Evolutionary conservation across 2,329 filamentous ascomycete species (phyloP), one percentile per base, ranked within the genome.

Genomic region (Atkinsonella hypoxylon): DNA sequence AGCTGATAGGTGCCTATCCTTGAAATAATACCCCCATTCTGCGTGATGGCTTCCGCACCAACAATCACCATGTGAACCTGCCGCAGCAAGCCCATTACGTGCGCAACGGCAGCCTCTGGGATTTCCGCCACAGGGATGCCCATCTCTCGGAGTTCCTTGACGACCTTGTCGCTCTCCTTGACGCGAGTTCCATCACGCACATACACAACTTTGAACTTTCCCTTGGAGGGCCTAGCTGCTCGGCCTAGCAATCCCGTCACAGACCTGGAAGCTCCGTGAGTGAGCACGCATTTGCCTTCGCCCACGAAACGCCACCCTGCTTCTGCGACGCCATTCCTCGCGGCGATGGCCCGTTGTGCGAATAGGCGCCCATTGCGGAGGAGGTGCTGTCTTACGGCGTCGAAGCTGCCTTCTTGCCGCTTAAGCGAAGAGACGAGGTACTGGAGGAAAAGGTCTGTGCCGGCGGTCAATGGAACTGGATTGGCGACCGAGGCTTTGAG

Each of bases 381-480:
- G 30, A 97, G 76, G 69, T 96, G 89, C 61, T 83, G 81, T 56
- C 87, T 78, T 51, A 95, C 85, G 47, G 84, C 81, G 55, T 90
- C 86, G 67, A 97, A 97, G 59, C 61, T 64, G 45, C 63, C 62
- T 47, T 70, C 69, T 57, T 76, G 74, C 70, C 77, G 73, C 69
- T 77, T 78, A 64, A 84, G 74, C 56, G 77, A 89, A 51, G 83
- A 82, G 61, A 95, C 85, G 59, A 98, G 81, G 69, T 95, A 97
- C 64, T 91, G 85, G 66, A 93, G 87, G 74, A 98, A 97, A 53
- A 97, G 81, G 66, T 96, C 90, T 53, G 90, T 95, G 61, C 93
- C 93, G 50, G 94, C 93, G 46, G 87, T 89, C 15, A 97, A 81
- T 4, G 90, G 91, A 51, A 97, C 87, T 13, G 90, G 87, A 70